Evolutionary conservation across 2,329 filamentous ascomycete genomes (phyloP).

Genomic region (Beauveria bassiana): DNA sequence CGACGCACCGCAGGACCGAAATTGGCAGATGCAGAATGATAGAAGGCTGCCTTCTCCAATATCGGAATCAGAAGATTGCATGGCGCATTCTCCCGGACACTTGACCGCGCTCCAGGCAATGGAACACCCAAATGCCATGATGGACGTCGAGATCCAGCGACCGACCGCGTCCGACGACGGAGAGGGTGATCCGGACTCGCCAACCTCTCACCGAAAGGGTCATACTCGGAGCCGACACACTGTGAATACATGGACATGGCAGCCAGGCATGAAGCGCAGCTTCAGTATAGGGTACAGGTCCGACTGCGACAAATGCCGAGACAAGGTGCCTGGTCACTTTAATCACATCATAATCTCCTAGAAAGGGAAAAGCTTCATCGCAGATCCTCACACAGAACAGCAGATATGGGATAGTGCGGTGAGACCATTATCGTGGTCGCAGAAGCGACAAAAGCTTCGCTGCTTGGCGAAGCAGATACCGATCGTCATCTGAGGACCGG

Average conservation of each 20-base stretch:
- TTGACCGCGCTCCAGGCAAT: conserved; percentile 31
- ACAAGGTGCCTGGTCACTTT: conserved; percentile 70
- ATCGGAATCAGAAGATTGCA: conserved; percentile 45
- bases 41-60: conserved; percentile 52
- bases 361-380: conserved; percentile 22
- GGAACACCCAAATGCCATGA: conserved; percentile 31
- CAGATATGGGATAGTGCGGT: conserved; percentile 19
- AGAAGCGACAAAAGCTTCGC: conserved; percentile 13
- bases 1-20: conserved; percentile 40
- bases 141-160: conserved; percentile 26
- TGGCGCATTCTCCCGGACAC: conserved; percentile 28
- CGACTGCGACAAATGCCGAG: conserved; percentile 70
- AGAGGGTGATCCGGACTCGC: conserved; percentile 29
- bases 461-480: not conserved
- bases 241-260: conserved; percentile 51
- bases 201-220: conserved; percentile 44
- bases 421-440: conserved; percentile 18
- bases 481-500: not conserved
- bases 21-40: conserved; percentile 48
- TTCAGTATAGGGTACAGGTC: conserved; percentile 73
- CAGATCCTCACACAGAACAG: conserved; percentile 16
- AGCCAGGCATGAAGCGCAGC: conserved; percentile 58
- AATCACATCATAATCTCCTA: conserved; percentile 68
- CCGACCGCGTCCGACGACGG: conserved; percentile 21
- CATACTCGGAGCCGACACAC: conserved; percentile 53